These are phyloP conservation scores for Saitozyma sp. DNA, from an alignment of 768 basidiomycete genomes.

Conservation along the genomic window DNA sequence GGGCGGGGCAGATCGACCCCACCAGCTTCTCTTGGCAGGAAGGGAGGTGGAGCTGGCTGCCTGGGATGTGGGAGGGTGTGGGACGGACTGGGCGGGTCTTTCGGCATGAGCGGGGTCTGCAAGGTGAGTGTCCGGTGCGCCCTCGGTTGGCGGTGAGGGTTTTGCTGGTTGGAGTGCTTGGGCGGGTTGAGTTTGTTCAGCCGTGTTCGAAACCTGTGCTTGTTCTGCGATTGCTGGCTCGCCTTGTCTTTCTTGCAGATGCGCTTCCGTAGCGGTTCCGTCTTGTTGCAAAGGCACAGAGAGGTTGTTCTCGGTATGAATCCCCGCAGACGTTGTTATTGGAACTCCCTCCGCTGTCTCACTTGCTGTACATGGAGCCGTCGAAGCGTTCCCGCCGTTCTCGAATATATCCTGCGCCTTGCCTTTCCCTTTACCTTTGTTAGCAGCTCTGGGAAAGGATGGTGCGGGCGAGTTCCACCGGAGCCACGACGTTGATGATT, in stretches of 20 bases:
- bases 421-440: conserved; percentile 27
- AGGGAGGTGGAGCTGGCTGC: too few relatives aligned
- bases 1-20: too few relatives aligned
- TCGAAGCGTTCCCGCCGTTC: not conserved
- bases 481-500: conserved; percentile 40
- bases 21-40: too few relatives aligned
- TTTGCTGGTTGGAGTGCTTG: too few relatives aligned
- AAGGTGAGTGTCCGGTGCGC: too few relatives aligned
- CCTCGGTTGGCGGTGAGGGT: too few relatives aligned
- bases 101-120: too few relatives aligned
- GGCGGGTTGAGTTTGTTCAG: too few relatives aligned
- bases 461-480: conserved; percentile 37
- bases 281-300: not conserved
- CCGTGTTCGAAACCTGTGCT: too few relatives aligned
- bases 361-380: not conserved
- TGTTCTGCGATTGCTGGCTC: too few relatives aligned
- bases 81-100: too few relatives aligned
- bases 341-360: not conserved
- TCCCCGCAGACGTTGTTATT: not conserved
- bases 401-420: conserved; percentile 6
- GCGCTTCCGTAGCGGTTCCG: not conserved
- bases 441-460: conserved; percentile 28
- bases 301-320: not conserved
- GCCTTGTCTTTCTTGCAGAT: not conserved
- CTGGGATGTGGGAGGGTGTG: too few relatives aligned